Evolutionary conservation across 176 grass and related monocot species (phyloP).

Genomic region (Microstegium vimineum): DNA sequence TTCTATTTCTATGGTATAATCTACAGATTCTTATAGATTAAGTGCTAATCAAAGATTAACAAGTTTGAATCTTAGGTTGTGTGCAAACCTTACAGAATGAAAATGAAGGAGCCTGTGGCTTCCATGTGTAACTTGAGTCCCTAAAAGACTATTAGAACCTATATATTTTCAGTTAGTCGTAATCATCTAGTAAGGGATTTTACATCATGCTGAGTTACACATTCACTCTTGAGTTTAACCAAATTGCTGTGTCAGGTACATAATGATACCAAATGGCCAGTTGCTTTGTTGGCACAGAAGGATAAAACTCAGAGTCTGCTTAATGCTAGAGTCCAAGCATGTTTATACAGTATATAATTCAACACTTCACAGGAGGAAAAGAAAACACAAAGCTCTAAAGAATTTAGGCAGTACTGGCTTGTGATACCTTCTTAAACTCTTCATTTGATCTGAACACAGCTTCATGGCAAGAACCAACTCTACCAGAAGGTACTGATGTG

Average conservation of each 20-base stretch:
- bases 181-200: background rate
- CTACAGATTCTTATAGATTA: background rate
- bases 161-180: background rate
- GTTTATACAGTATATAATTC: background rate
- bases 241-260: background rate
- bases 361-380: constrained; percentile 1
- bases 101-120: background rate
- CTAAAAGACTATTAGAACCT: background rate
- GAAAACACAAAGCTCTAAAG: background rate
- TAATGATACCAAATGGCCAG: background rate
- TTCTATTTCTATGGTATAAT: background rate
- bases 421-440: constrained; percentile 93
- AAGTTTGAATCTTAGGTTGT: background rate
- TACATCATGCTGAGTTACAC: background rate
- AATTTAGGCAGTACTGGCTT: background rate
- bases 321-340: constrained; percentile 8
- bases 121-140: background rate
- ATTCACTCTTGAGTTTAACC: background rate
- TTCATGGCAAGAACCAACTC: constrained; percentile 82
- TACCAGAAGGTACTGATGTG: constrained; percentile 92
- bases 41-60: background rate
- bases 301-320: background rate
- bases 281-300: background rate
- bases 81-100: background rate
- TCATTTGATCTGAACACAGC: constrained; percentile 84